A percentile compares a stretch with the other conserved stretches of the same genome.
These are phyloP conservation scores for Bromus sterilis DNA, from an alignment of 176 grass and related monocot genomes.

Conservation along the genomic window DNA sequence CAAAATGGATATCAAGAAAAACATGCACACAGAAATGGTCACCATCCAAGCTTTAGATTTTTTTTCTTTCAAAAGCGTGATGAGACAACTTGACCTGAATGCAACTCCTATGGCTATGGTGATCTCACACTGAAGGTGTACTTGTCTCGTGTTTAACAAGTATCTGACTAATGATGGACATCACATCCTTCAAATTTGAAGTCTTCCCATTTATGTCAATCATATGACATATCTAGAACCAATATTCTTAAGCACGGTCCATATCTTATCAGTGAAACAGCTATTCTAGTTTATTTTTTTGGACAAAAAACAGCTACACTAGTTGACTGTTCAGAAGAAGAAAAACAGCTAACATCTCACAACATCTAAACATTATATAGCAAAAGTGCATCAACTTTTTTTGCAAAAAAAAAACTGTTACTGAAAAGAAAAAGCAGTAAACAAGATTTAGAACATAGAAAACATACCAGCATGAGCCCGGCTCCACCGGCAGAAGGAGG, in stretches of 20 bases:
- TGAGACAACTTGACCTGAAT: background rate
- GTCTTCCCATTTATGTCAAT: background rate
- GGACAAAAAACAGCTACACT: background rate
- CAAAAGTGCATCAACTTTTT: background rate
- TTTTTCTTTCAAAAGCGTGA: background rate
- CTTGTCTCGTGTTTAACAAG: background rate
- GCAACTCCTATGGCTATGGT: background rate
- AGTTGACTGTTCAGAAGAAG: background rate
- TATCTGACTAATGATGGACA: background rate
- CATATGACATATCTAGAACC: background rate
- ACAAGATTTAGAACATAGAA: background rate
- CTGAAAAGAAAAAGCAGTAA: background rate
- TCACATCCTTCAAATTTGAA: background rate
- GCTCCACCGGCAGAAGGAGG: constrained; percentile 84
- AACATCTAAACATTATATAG: background rate
- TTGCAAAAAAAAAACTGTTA: background rate
- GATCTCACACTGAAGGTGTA: background rate
- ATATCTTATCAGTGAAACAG: background rate
- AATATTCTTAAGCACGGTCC: background rate
- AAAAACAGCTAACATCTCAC: background rate
- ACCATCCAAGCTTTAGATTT: background rate
- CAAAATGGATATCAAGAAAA: background rate
- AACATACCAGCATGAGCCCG: constrained; percentile 75
- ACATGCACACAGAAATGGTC: background rate
- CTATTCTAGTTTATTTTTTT: too few relatives aligned